Evolutionary conservation across 2,329 filamentous ascomycete species (phyloP).

Genomic region (Exserohilum turcica): DNA sequence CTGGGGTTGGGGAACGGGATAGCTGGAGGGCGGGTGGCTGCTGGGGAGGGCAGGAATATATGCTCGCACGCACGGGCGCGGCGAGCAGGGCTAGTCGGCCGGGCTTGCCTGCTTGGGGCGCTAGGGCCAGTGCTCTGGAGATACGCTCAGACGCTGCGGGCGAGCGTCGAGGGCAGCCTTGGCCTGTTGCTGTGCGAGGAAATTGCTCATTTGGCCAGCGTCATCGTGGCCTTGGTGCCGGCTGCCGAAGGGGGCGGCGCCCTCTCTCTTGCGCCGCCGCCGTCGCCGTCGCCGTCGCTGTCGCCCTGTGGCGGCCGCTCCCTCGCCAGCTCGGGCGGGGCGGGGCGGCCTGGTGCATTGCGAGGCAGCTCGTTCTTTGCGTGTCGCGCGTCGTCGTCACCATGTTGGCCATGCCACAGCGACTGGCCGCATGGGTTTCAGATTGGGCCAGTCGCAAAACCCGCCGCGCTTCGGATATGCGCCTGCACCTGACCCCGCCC

Average conservation of each 20-base stretch:
- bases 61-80: slow-evolving; percentile 18
- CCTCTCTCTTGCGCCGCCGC: neutral
- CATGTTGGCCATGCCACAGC: neutral
- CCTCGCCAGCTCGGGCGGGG: no score
- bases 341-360: neutral
- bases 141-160: slow-evolving; percentile 34
- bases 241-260: neutral
- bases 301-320: no score
- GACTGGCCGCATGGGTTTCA: slow-evolving; percentile 22
- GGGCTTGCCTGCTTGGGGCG: slow-evolving; percentile 12
- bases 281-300: neutral
- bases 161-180: slow-evolving; percentile 6
- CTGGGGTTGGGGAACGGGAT: slow-evolving; percentile 15
- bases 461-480: slow-evolving; percentile 27
- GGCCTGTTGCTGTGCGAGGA: slow-evolving; percentile 11
- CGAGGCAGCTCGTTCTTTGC: neutral
- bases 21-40: slow-evolving; percentile 18
- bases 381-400: neutral
- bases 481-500: slow-evolving; percentile 14
- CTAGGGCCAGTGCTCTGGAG: slow-evolving; percentile 25
- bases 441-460: slow-evolving; percentile 18
- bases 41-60: slow-evolving; percentile 25
- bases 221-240: slow-evolving; percentile 7
- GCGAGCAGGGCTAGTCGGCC: slow-evolving; percentile 22
- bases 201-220: slow-evolving; percentile 25